phyloP scores from a whole-genome alignment of 257 asterid species.

The Solanum ossicruentum region DNA sequence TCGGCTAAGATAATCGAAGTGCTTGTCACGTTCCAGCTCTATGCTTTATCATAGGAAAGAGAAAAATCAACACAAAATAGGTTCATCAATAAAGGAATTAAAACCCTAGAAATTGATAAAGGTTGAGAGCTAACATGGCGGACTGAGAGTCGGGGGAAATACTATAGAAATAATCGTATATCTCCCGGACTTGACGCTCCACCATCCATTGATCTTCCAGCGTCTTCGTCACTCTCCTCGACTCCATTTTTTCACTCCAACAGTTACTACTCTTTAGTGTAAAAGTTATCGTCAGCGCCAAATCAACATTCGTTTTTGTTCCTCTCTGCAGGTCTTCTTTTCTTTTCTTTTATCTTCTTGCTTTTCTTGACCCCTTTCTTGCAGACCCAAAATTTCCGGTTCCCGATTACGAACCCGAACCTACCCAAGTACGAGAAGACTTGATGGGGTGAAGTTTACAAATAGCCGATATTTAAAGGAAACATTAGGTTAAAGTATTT shows the following conservation, averaged over 20 bases:
- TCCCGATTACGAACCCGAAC: not conserved
- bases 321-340: not conserved
- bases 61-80: not conserved
- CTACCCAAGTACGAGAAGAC: not conserved
- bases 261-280: not conserved
- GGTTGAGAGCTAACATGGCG: constrained; percentile 34
- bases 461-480: not conserved
- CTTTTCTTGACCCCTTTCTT: not conserved
- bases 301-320: not conserved
- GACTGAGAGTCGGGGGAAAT: constrained; percentile 66
- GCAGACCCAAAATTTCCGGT: not conserved
- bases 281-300: not conserved
- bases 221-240: constrained; percentile 30
- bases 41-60: constrained; percentile 6
- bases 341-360: too few relatives aligned
- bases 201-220: constrained; percentile 80
- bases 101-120: constrained; percentile 19
- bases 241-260: constrained; percentile 19
- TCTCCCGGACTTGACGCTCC: constrained; percentile 41
- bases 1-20: constrained; percentile 54
- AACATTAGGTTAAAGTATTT: too few relatives aligned
- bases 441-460: not conserved
- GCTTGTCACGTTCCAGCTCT: constrained; percentile 75
- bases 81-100: not conserved
- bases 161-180: constrained; percentile 33